Conservation (phyloP, 192 early-diverging fungal species). For the Backusella tarrabulga region DNA sequence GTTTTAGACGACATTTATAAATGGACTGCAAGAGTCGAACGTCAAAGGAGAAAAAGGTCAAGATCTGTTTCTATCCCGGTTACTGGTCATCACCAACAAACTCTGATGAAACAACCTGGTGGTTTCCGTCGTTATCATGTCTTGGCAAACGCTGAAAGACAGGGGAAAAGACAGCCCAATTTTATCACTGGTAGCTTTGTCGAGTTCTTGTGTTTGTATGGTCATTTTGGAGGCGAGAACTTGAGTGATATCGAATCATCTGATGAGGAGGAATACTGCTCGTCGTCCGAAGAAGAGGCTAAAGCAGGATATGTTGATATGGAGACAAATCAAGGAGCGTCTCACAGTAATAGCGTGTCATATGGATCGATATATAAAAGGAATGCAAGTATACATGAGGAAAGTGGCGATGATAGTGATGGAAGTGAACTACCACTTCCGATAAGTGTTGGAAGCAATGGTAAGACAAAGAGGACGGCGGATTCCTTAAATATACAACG, state of each 20-base stretch:
- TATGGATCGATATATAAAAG: neutral
- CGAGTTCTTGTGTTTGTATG: slow-evolving; percentile 90
- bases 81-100: slow-evolving; percentile 21
- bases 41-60: slow-evolving; percentile 25
- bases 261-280: neutral
- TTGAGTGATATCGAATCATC: slow-evolving; percentile 66
- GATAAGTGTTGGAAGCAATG: neutral
- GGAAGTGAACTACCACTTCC: neutral
- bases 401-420: neutral
- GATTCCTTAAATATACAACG: slow-evolving; percentile 15
- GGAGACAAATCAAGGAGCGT: neutral
- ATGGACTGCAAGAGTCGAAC: slow-evolving; percentile 74
- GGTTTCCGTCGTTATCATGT: slow-evolving; percentile 88
- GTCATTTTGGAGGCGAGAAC: slow-evolving; percentile 93
- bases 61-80: slow-evolving; percentile 32
- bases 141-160: slow-evolving; percentile 63
- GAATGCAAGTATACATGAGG: too few relatives aligned
- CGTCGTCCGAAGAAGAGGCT: neutral
- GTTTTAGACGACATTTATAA: slow-evolving; percentile 87
- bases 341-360: neutral
- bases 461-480: neutral
- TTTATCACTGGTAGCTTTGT: slow-evolving; percentile 87
- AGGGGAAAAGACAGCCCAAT: slow-evolving; percentile 74
- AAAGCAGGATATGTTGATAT: neutral
- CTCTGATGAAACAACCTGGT: slow-evolving; percentile 63